A percentile compares a stretch with the other conserved stretches of the same genome.
phyloP scores from a whole-genome alignment of 1,284 basidiomycete genomes.

The Ceratobasidium sp. region DNA sequence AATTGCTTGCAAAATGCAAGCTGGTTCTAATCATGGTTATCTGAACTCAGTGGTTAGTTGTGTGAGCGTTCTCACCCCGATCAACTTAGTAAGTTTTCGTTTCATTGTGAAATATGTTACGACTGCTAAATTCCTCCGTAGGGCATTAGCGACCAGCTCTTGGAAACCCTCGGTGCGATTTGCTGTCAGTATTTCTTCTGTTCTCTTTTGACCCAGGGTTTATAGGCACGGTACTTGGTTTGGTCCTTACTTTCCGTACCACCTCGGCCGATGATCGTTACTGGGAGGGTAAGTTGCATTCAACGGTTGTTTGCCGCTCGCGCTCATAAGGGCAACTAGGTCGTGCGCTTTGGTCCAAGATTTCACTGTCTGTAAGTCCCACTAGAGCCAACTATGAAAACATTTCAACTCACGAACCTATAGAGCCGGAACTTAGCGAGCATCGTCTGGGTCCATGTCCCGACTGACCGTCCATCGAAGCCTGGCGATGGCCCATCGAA shows the following conservation, averaged over 20 bases:
- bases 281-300: slow-evolving; percentile 51
- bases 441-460: slow-evolving; percentile 70
- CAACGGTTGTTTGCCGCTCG: background rate
- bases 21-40: slow-evolving; percentile 15
- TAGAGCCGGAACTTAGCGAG: slow-evolving; percentile 47
- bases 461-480: slow-evolving; percentile 60
- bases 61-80: background rate
- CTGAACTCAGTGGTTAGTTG: slow-evolving; percentile 27
- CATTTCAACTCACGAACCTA: no score
- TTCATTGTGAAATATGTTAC: no score
- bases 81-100: slow-evolving; percentile 20
- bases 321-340: background rate
- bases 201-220: no score
- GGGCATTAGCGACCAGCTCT: no score
- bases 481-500: no score
- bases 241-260: slow-evolving; percentile 59
- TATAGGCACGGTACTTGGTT: slow-evolving; percentile 55
- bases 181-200: no score
- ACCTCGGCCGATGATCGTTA: slow-evolving; percentile 72
- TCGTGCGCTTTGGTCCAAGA: slow-evolving; percentile 30
- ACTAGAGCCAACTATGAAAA: no score
- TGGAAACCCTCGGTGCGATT: slow-evolving; percentile 20
- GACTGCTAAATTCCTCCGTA: no score
- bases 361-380: slow-evolving; percentile 28
- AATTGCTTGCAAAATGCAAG: background rate